Conservation (phyloP, 352 stramenopile species). For the Globisporangium spinosum region DNA sequence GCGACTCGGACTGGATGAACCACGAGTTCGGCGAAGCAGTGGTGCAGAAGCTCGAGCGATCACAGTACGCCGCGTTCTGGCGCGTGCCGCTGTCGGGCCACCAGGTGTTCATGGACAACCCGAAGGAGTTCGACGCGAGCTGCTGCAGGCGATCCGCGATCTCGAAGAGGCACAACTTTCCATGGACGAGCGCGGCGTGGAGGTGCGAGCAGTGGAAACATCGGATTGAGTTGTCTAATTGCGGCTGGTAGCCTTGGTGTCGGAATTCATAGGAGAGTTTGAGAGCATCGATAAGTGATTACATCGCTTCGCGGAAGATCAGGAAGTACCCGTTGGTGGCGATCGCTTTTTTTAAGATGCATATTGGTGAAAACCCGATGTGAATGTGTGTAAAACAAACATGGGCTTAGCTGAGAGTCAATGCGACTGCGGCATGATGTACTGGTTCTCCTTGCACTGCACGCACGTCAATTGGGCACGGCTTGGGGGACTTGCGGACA, state of each 20-base stretch:
- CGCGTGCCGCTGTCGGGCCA: neutral
- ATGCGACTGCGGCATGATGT: too few relatives aligned
- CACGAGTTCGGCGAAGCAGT: constrained; percentile 16
- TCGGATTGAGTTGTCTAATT: neutral
- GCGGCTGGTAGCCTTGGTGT: neutral
- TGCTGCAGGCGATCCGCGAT: constrained; percentile 3
- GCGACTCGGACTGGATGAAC: constrained; percentile 25
- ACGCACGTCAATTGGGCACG: too few relatives aligned
- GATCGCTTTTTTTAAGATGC: too few relatives aligned
- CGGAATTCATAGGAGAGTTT: neutral
- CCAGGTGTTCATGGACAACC: constrained; percentile 16
- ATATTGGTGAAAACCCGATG: too few relatives aligned
- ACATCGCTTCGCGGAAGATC: too few relatives aligned
- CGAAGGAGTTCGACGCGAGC: constrained; percentile 6
- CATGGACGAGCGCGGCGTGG: neutral
- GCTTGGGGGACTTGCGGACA: too few relatives aligned
- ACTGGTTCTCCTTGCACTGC: too few relatives aligned
- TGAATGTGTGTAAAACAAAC: too few relatives aligned
- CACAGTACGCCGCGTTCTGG: constrained; percentile 6
- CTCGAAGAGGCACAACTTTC: neutral
- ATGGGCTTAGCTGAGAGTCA: too few relatives aligned
- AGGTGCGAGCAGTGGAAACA: neutral
- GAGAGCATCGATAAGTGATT: neutral
- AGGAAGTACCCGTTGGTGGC: too few relatives aligned
- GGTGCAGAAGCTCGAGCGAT: constrained; percentile 12